Evolutionary conservation across 306 rosid genomes (phyloP).

Genomic region (Potentilla sterilis): DNA sequence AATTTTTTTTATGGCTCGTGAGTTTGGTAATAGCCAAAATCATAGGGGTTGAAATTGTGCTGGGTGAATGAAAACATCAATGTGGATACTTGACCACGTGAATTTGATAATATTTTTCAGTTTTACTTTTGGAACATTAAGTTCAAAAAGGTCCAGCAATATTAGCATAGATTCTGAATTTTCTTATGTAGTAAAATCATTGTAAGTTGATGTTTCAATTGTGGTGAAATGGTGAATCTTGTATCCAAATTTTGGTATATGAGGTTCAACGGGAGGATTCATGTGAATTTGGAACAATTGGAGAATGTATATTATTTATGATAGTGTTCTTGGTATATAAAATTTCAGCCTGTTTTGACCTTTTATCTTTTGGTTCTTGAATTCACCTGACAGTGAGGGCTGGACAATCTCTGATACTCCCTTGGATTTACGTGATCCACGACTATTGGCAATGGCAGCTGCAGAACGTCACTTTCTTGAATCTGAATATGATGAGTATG

Average conservation of each 20-base stretch:
- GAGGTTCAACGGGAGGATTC: no score
- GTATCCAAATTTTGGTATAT: neutral
- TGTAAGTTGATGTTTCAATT: neutral
- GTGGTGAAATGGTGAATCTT: neutral
- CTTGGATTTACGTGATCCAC: slow-evolving; percentile 52
- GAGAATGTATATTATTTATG: neutral
- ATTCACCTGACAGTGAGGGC: slow-evolving; percentile 38
- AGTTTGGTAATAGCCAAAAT: neutral
- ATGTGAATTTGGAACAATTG: neutral
- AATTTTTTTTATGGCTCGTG: neutral
- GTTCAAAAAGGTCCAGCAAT: neutral
- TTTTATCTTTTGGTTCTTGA: slow-evolving; percentile 16
- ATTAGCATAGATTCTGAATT: neutral
- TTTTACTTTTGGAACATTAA: neutral
- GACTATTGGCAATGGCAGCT: slow-evolving; percentile 54
- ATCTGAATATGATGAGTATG: slow-evolving; percentile 51
- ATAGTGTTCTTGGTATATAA: neutral
- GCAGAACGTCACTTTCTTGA: slow-evolving; percentile 55
- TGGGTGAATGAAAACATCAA: neutral
- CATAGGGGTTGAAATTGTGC: neutral
- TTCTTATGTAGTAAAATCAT: neutral
- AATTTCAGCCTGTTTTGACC: neutral
- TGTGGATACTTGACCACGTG: neutral
- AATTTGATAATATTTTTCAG: no score
- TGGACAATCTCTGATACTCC: slow-evolving; percentile 51